Conservation (phyloP, 1,284 basidiomycete species). For the Schizophyllum amplum region DNA sequence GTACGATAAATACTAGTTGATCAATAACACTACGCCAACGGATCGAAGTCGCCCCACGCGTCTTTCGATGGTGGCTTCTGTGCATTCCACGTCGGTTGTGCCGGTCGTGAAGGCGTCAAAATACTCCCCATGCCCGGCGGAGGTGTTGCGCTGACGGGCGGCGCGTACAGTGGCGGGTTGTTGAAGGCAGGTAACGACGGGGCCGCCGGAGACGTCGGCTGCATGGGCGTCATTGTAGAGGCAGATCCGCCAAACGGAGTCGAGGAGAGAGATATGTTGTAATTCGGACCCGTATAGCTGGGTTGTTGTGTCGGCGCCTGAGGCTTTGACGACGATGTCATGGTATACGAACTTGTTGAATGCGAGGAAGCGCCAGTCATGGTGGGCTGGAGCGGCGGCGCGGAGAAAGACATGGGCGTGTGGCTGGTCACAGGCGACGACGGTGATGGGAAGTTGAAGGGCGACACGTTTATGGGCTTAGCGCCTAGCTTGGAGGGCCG, state of each 20-base stretch:
- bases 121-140: conserved; percentile 41
- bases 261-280: conserved; percentile 36
- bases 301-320: conserved; percentile 13
- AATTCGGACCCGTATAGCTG: conserved; percentile 36
- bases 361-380: conserved; percentile 9
- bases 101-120: conserved; percentile 49
- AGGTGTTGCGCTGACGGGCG: neutral
- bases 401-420: conserved; percentile 12
- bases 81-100: conserved; percentile 38
- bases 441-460: conserved; percentile 28
- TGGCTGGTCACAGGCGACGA: conserved; percentile 18
- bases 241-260: conserved; percentile 1
- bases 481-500: conserved; percentile 33
- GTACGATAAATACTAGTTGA: conserved; percentile 7
- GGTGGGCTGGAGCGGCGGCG: conserved; percentile 9
- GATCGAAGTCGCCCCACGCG: conserved; percentile 78
- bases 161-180: conserved; percentile 10
- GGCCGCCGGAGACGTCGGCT: conserved; percentile 13
- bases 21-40: conserved; percentile 31
- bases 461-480: conserved; percentile 25
- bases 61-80: conserved; percentile 45
- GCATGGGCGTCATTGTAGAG: conserved; percentile 6
- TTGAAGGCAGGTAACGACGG: conserved; percentile 6
- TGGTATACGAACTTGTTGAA: conserved; percentile 8
- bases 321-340: conserved; percentile 8